A percentile compares a stretch with the other conserved stretches of the same genome.
Conservation (phyloP, 345 rosid species). For the Sonneratia caseolaris region DNA sequence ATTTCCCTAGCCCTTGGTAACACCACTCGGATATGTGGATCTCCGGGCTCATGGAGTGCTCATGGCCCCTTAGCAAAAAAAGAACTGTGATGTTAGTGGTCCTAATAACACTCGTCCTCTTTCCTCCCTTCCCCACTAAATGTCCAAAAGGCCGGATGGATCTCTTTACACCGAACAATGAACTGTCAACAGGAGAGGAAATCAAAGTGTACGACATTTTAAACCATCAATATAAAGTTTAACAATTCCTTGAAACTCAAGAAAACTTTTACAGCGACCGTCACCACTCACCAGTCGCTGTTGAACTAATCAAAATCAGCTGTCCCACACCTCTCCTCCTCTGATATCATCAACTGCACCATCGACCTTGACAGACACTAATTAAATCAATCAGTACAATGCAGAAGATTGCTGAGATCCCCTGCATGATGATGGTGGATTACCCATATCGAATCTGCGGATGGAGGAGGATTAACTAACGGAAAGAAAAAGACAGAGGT, state of each 20-base stretch:
- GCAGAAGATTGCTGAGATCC: neutral
- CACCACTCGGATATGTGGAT: neutral
- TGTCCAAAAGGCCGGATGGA: constrained; percentile 1
- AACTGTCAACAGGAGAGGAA: constrained; percentile 1
- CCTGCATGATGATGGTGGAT: neutral
- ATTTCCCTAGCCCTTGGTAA: too few relatives aligned
- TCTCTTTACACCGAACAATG: neutral
- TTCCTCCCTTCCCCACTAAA: constrained; percentile 28
- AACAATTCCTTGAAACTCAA: constrained; percentile 6
- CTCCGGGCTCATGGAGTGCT: too few relatives aligned
- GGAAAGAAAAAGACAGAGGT: too few relatives aligned
- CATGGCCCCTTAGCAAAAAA: too few relatives aligned
- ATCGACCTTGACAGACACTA: neutral
- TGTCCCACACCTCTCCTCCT: neutral
- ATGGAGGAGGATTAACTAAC: neutral
- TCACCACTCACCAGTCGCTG: neutral
- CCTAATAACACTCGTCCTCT: constrained; percentile 8
- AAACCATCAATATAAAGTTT: neutral
- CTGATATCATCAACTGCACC: neutral
- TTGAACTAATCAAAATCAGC: neutral
- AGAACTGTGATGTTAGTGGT: neutral
- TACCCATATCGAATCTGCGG: neutral
- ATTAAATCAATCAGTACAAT: neutral
- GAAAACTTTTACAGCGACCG: constrained; percentile 1
- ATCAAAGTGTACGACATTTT: neutral